Base-by-base conservation (phyloP, 331 rosid genomes). In the Pyracantha coccinea region DNA sequence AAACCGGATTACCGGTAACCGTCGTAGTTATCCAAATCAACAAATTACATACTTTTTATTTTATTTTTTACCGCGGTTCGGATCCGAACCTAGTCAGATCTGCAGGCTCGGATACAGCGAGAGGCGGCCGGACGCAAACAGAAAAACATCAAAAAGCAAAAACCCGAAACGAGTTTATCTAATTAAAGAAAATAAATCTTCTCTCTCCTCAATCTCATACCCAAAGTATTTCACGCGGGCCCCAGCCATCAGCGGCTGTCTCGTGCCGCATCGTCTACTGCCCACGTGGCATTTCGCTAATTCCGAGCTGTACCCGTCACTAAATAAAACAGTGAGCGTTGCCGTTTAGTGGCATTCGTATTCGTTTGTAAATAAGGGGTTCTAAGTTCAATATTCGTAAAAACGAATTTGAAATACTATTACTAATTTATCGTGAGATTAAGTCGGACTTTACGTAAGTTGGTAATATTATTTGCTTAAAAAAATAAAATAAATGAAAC, bases 181-280 rank as follows among this genome's bases (percentile, higher is more conserved):
- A 27, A 17, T 69, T 50, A 5, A 28, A 16, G 4, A 14, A 62
- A 63, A 27, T 12, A 54, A 7, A 44, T 47, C 68, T 41, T 12
- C 2, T 41, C 47, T 41, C 47, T 41, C 15, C 47, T 41, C 76
- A 10, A 27, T 54, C 68, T 21, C 41, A n/a, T 2, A 11, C 25
- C n/a, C n/a, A 53, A 10, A 13, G 66, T 60, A 60, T 60, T 57
- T 21, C 7, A 10, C 3, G 71, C 45, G 68, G 91, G 87, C 57
- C 57, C 57, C 57, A 38, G 57, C 57, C 57, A 72, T 31, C 74
- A 81, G 84, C 87, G 91, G 89, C 87, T 85, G 81, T 84, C 84
- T 78, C 81, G 78, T 80, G 89, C 87, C 89, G 89, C 91, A 81
- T 83, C 78, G 86, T 45, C 15, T 14, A 66, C 2, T 8, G 62